Conservation (phyloP, 768 basidiomycete species). For the Xanthoconium purpureum region DNA sequence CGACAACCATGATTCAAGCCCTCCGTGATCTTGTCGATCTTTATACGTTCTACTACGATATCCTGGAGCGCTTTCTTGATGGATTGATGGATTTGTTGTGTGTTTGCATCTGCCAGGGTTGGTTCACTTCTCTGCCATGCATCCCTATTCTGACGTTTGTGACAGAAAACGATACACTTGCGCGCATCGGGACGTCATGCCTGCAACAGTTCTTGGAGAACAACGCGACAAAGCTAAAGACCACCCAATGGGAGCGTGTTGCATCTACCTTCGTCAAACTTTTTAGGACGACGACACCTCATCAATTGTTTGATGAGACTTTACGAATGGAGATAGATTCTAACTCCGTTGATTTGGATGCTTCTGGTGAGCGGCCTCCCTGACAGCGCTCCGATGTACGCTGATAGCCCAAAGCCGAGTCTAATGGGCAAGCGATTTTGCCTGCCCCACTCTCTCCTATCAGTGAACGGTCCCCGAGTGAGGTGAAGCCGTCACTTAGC, state of each 20-base stretch:
- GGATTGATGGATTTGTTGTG: slow-evolving; percentile 91
- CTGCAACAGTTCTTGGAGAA: slow-evolving; percentile 93
- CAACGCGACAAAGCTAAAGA: slow-evolving; percentile 83
- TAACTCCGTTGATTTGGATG: slow-evolving; percentile 52
- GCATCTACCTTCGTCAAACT: slow-evolving; percentile 90
- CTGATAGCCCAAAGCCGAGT: slow-evolving; percentile 37
- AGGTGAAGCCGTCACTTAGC: slow-evolving; percentile 51
- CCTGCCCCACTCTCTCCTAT: slow-evolving; percentile 85
- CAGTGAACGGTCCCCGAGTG: slow-evolving; percentile 49
- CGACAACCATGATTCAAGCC: slow-evolving; percentile 98
- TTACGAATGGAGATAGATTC: slow-evolving; percentile 82
- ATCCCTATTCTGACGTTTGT: slow-evolving; percentile 4
- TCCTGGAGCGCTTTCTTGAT: slow-evolving; percentile 84
- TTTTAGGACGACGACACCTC: slow-evolving; percentile 97
- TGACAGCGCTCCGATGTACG: not conserved
- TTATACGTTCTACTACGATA: slow-evolving; percentile 93
- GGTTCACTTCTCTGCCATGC: not conserved
- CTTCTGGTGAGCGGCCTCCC: slow-evolving; percentile 29
- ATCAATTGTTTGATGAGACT: slow-evolving; percentile 92
- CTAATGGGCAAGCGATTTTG: slow-evolving; percentile 65
- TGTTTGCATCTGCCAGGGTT: slow-evolving; percentile 98
- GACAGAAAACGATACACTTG: slow-evolving; percentile 95
- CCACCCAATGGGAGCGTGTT: slow-evolving; percentile 86
- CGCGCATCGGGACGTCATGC: slow-evolving; percentile 96
- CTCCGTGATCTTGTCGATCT: slow-evolving; percentile 92